Base-by-base conservation (phyloP, 2,329 filamentous ascomycete species). In the Aureobasidium lini region DNA sequence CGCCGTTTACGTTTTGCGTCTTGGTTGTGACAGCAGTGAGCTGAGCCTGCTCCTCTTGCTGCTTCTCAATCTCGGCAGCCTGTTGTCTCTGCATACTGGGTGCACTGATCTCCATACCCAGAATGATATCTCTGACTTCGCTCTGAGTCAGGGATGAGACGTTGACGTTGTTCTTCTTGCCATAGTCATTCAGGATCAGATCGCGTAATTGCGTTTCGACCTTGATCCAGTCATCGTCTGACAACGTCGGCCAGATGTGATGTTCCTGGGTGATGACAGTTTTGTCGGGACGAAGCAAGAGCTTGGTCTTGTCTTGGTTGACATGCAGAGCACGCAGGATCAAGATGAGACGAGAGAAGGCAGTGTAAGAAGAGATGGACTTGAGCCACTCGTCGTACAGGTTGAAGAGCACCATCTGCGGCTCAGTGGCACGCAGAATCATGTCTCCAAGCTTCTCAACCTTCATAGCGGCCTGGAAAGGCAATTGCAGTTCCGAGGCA, bases 121-220 rank as follows among this genome's bases (percentile, higher is more conserved):
- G 77, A 67, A 99, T 99, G 68, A 99, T 97, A 70, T 99, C 94
- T 67, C 94, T 87, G 53, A 99, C 94, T 83, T 99, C 94, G 68
- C 89, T 96, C 71, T 86, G 96, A 1, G 94, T 99, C 75, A 99
- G 81, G 72, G 91, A 96, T 15, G 95, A 95, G 11, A 94, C 93
- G 68, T 99, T 99, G 78, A 99, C 94, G 67, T 97, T 99, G 80
- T 99, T 99, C 83, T 99, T 99, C 84, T 97, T 99, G 71, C 94
- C 94, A 71, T 99, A 99, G 72, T 99, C 94, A 66, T 97, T 96
- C 66, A 99, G 72, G 68, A 99, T 99, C 65, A 99, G 79, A 79
- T 99, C 94, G 72, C 94, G 87, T 43, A 99, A 79, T 71, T 95
- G 90, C 47, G 91, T 91, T 80, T 99, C 94, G n/a, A 99, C 90